phyloP scores from a whole-genome alignment of 257 asterid species.

The Solanum tarijense region DNA sequence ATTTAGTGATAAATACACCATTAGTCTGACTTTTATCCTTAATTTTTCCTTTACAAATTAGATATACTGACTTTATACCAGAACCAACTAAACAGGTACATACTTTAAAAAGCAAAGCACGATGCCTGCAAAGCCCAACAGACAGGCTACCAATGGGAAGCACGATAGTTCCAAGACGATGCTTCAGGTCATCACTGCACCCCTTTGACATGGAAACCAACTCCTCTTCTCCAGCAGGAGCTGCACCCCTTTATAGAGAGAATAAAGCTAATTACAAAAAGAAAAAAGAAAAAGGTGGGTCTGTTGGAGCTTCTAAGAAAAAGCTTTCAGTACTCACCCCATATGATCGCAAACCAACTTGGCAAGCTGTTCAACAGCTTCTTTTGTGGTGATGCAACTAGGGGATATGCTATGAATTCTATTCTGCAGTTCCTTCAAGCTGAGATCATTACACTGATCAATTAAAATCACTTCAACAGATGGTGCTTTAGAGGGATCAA shows the following conservation, averaged over 20 bases:
- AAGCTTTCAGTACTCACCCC: slow-evolving; percentile 65
- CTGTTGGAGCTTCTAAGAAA: slow-evolving; percentile 2
- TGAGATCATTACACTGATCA: slow-evolving; percentile 62
- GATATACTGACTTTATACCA: neutral
- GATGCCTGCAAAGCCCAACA: slow-evolving; percentile 79
- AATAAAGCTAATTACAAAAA: slow-evolving; percentile 23
- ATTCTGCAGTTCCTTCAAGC: slow-evolving; percentile 73
- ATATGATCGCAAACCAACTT: slow-evolving; percentile 79
- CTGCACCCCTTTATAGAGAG: slow-evolving; percentile 49
- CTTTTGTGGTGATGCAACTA: slow-evolving; percentile 46
- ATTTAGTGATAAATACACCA: neutral
- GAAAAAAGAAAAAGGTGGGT: neutral
- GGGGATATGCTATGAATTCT: slow-evolving; percentile 47
- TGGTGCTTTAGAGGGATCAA: slow-evolving; percentile 46
- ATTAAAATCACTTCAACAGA: slow-evolving; percentile 73
- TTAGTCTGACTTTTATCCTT: neutral
- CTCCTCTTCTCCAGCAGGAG: slow-evolving; percentile 57
- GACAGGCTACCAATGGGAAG: slow-evolving; percentile 79
- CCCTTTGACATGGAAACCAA: slow-evolving; percentile 62
- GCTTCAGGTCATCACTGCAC: slow-evolving; percentile 68
- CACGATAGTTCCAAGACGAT: slow-evolving; percentile 71
- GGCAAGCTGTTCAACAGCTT: slow-evolving; percentile 88
- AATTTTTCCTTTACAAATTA: neutral
- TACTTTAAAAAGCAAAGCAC: slow-evolving; percentile 87
- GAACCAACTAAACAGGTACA: neutral